Evolutionary conservation across 306 rosid genomes (phyloP).

Genomic region (Cucurbita maxima): DNA sequence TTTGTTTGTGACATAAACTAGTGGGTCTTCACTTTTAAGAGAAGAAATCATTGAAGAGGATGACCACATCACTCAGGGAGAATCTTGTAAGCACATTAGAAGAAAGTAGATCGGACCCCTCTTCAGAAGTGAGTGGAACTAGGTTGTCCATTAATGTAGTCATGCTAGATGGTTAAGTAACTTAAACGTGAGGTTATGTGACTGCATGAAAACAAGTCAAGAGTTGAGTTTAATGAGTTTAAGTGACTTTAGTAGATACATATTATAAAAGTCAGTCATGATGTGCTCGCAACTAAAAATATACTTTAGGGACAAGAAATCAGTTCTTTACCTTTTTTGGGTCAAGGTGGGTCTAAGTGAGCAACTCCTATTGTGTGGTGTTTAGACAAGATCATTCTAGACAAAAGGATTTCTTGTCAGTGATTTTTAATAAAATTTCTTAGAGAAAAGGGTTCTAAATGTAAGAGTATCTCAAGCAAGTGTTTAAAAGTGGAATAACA

Average conservation of each 20-base stretch:
- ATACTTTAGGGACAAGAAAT: not conserved
- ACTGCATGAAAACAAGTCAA: too few species aligned
- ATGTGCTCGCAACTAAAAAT: too few species aligned
- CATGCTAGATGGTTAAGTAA: too few species aligned
- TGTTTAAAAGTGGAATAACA: not conserved
- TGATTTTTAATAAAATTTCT: not conserved
- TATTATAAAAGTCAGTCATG: too few species aligned
- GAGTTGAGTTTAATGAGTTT: too few species aligned
- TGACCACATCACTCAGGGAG: not conserved
- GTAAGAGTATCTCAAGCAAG: not conserved
- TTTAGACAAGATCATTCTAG: too few species aligned
- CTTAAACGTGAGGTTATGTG: not conserved
- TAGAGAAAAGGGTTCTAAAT: not conserved
- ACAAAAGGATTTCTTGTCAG: not conserved
- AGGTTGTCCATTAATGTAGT: not conserved
- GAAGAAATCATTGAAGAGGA: not conserved
- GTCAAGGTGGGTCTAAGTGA: not conserved
- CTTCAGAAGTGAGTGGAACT: not conserved
- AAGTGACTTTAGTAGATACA: too few species aligned
- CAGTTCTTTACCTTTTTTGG: not conserved
- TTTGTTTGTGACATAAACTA: not conserved
- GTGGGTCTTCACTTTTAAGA: not conserved
- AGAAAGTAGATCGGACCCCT: not conserved
- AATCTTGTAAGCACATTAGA: not conserved
- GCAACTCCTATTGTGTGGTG: not conserved